A percentile compares a stretch with the other conserved stretches of the same genome.
Conservation (phyloP, 345 rosid species). For the Turnera subulata region DNA sequence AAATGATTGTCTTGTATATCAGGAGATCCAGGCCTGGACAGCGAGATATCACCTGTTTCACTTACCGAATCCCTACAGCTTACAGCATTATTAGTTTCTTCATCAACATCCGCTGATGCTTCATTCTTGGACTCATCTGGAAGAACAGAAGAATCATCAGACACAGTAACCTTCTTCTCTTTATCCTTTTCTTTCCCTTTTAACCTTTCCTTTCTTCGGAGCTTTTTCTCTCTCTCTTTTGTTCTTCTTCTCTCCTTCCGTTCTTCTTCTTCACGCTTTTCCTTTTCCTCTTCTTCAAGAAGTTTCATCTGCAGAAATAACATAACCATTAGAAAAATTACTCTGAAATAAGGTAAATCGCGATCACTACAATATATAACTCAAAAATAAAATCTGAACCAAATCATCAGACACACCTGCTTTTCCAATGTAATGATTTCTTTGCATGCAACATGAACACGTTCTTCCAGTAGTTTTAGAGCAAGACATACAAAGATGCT, state of each 20-base stretch:
- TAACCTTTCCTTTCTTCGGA: constrained; percentile 87
- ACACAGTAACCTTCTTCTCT: constrained; percentile 41
- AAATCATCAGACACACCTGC: constrained; percentile 52
- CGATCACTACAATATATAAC: too few relatives aligned
- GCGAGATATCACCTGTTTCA: constrained; percentile 39
- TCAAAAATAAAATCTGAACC: constrained; percentile 6
- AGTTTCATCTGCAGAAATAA: constrained; percentile 57
- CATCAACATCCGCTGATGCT: constrained; percentile 36
- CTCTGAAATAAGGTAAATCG: too few relatives aligned
- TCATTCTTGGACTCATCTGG: constrained; percentile 36
- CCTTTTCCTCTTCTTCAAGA: constrained; percentile 96
- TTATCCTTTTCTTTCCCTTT: constrained; percentile 84
- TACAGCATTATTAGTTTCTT: constrained; percentile 34
- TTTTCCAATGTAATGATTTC: constrained; percentile 85
- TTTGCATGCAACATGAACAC: constrained; percentile 94
- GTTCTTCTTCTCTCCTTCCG: constrained; percentile 82
- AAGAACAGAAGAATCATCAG: constrained; percentile 21
- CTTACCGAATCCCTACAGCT: constrained; percentile 37
- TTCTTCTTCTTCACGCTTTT: constrained; percentile 93
- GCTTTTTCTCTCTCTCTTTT: constrained; percentile 90
- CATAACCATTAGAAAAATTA: too few relatives aligned
- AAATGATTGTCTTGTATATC: constrained; percentile 41
- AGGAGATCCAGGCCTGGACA: constrained; percentile 52
- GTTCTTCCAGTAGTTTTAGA: constrained; percentile 74
- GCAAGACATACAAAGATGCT: constrained; percentile 94